A percentile compares a stretch with the other conserved stretches of the same genome.
These are phyloP conservation scores for Glonium stellatum DNA, from an alignment of 495 filamentous ascomycete species.

Conservation along the genomic window DNA sequence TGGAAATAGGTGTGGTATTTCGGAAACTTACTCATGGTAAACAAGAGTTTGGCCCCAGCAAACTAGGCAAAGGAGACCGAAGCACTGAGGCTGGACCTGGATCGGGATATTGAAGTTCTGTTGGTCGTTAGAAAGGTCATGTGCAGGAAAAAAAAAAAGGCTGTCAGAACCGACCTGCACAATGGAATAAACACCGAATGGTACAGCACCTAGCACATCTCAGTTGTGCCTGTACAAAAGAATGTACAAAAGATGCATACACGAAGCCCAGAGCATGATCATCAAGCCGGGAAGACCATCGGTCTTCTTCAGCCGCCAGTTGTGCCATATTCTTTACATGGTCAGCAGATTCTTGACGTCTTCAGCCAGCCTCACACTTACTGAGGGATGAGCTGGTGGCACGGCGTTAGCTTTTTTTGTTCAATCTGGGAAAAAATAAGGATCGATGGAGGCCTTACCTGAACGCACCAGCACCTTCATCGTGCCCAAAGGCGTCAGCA, in stretches of 20 bases:
- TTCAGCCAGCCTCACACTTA: slow-evolving; percentile 12
- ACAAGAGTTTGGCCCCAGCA: slow-evolving; percentile 60
- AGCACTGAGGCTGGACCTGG: slow-evolving; percentile 67
- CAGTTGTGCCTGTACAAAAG: neutral
- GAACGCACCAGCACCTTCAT: slow-evolving; percentile 42
- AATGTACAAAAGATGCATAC: slow-evolving; percentile 34
- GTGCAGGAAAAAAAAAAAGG: slow-evolving; percentile 5
- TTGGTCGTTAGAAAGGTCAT: neutral
- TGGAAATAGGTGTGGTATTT: neutral
- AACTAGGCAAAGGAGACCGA: slow-evolving; percentile 56
- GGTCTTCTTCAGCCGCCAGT: slow-evolving; percentile 62
- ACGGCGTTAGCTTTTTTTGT: neutral
- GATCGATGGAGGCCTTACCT: slow-evolving; percentile 31
- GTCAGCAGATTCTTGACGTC: slow-evolving; percentile 4
- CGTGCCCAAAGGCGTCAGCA: too few species aligned
- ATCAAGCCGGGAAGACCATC: slow-evolving; percentile 65
- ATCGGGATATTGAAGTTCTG: slow-evolving; percentile 44
- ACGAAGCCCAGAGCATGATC: slow-evolving; percentile 69
- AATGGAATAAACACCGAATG: slow-evolving; percentile 50
- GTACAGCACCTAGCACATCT: slow-evolving; percentile 40
- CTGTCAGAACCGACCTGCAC: slow-evolving; percentile 37
- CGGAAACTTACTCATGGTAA: slow-evolving; percentile 49
- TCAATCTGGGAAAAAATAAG: neutral
- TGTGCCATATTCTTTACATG: slow-evolving; percentile 53
- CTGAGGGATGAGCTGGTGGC: slow-evolving; percentile 39